Evolutionary conservation across 257 asterid genomes (phyloP), one percentile per base, ranked within the genome.

Genomic region (Verbena officinalis): DNA sequence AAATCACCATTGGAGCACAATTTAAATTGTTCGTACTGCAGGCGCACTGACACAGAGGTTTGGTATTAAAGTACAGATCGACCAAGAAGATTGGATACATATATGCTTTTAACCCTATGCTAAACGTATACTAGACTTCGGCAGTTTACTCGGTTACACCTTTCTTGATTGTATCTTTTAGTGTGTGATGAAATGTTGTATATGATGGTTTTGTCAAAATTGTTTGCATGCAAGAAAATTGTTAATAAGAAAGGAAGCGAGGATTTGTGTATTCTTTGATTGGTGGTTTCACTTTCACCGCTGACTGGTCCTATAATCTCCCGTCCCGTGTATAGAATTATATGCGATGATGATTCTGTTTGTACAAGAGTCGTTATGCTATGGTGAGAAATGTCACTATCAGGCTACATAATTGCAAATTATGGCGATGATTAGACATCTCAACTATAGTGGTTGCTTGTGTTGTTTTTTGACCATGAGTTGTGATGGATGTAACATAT

Each of bases 391-490:
- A 60, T 30, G 69, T 68, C 68, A 34, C 62, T 16, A 51, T 62
- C 46, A 48, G 42, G 40, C 45, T 60, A 68, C 59, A 58, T 64
- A 43, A 44, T 64, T 77, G 71, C 60, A 60, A 60, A 64, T 42
- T 45, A 39, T 69, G 53, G 16, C 33, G 36, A 54, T 38, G 77
- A 62, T 59, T 71, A 55, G 71, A 68, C 67, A 54, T 38, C 16
- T 67, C 40, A 45, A 62, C 40, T 22, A n/a, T 39, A 54, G 68
- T 65, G 65, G 60, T 48, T 43, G 54, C 55, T 67, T 64, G 40
- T 36, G 40, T 36, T 2, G 9, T 49, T 50, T 72, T 57, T 77
- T 67, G 78, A 71, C 78, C 63, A 22, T 45, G 31, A 62, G 66
- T n/a, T n/a, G 33, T 2, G 4, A 63, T 78, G 80, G 71, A 70